Conservation (phyloP, 371 early-diverging fungal species). For the Apophysomyces variabilis region DNA sequence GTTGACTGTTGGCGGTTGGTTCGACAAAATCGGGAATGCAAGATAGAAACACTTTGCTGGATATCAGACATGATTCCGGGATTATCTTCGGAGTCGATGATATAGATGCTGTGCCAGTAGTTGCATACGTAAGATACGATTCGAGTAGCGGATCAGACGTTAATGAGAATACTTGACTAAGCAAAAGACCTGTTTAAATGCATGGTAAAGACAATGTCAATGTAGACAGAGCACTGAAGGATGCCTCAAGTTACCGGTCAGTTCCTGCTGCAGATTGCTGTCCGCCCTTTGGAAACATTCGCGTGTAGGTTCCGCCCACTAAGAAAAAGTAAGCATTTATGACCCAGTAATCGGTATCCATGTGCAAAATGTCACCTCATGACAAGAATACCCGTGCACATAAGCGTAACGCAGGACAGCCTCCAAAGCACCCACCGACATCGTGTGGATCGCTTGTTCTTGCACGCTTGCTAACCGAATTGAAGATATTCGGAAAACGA, state of each 20-base stretch:
- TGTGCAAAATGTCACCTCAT: slow-evolving; percentile 22
- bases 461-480: too few species aligned
- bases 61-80: slow-evolving; percentile 12
- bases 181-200: slow-evolving; percentile 31
- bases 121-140: slow-evolving; percentile 39
- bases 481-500: too few species aligned
- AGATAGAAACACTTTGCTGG: slow-evolving; percentile 19
- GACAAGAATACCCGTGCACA: slow-evolving; percentile 25
- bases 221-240: background rate
- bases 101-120: slow-evolving; percentile 20
- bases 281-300: slow-evolving; percentile 36
- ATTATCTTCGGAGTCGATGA: slow-evolving; percentile 10
- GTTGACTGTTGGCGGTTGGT: slow-evolving; percentile 25
- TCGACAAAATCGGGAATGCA: slow-evolving; percentile 27
- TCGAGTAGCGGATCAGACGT: slow-evolving; percentile 42
- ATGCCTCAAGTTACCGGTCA: slow-evolving; percentile 32
- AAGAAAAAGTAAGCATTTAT: background rate
- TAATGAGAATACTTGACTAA: slow-evolving; percentile 39
- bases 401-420: slow-evolving; percentile 37
- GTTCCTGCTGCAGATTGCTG: slow-evolving; percentile 19
- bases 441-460: slow-evolving; percentile 5
- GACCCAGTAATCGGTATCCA: background rate
- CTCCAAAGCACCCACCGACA: slow-evolving; percentile 32
- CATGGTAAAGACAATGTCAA: background rate
- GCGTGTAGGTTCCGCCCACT: slow-evolving; percentile 47